Evolutionary conservation across 2,329 filamentous ascomycete genomes (phyloP).

Genomic region (Myrmaecium sp.): DNA sequence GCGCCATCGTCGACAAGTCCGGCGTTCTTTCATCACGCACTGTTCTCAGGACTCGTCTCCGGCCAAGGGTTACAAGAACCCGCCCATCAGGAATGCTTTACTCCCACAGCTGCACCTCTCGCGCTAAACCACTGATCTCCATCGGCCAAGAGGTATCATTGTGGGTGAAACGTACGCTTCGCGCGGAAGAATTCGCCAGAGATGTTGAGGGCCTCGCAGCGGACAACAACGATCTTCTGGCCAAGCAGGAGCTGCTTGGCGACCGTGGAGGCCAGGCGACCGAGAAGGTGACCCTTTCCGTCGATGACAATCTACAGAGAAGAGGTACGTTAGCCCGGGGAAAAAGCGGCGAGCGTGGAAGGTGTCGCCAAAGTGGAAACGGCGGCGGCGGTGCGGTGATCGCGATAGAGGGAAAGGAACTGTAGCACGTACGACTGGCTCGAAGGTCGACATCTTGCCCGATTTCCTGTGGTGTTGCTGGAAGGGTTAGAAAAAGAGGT

Average conservation of each 20-base stretch:
- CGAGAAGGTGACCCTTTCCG: conserved; percentile 99
- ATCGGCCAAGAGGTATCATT: conserved; percentile 1
- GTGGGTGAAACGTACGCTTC: conserved; percentile 68
- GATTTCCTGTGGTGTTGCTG: conserved; percentile 5
- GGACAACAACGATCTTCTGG: conserved; percentile 98
- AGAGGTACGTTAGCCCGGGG: conserved; percentile 13
- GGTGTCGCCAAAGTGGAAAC: neutral
- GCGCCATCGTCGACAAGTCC: too few species aligned
- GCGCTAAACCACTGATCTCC: too few species aligned
- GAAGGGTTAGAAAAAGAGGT: too few species aligned
- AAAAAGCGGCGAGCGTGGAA: conserved; percentile 5
- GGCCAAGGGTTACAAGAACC: too few species aligned
- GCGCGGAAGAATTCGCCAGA: conserved; percentile 99
- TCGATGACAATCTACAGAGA: conserved; percentile 78
- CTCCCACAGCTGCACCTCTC: too few species aligned
- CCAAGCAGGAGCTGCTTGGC: conserved; percentile 98
- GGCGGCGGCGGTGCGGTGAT: neutral
- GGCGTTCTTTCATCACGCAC: too few species aligned
- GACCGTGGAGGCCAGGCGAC: conserved; percentile 93
- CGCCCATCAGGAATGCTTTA: too few species aligned
- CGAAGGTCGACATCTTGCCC: conserved; percentile 47
- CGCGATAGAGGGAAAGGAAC: neutral
- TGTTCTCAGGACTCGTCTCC: too few species aligned
- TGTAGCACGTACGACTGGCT: conserved; percentile 42
- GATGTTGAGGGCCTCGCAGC: conserved; percentile 99